Evolutionary conservation across 2,329 filamentous ascomycete genomes (phyloP), one percentile per base, ranked within the genome.

Genomic region (Neonectria coccinea): DNA sequence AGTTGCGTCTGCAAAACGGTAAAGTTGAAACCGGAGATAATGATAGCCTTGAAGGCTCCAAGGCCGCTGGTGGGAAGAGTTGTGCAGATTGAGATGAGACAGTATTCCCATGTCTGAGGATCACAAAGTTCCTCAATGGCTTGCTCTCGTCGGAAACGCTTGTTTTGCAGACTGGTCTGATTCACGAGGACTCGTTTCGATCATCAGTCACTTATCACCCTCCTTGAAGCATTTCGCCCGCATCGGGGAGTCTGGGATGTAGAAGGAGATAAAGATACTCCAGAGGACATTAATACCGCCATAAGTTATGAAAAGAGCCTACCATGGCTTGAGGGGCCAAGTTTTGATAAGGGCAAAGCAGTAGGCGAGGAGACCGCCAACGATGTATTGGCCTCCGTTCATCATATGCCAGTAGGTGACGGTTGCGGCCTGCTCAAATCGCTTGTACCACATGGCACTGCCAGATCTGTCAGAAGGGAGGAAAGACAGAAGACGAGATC

Each of bases 331-430:
- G 62, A 91, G 80, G 0, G 82, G 79, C 7, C 85, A 83, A 6
- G 70, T 78, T 9, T 77, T 79, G 72, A 88, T 86, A 3, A 86
- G 79, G 7, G 82, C 80, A 68, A 84, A 84, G 66, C 88, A 88
- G 75, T 90, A 91, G 0, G 89, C 89, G 1, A 92, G 80, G 0
- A 92, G 83, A 4, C 90, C 90, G 42, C 90, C 90, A 4, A 92
- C 87, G 58, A 92, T 89, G 72, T 92, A 90, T 74, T 92, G 90
- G 1, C 83, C 84, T 7, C 90, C 90, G 73, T 92, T 92, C 89
- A 92, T 92, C 87, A 91, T 91, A 76, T 91, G 89, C 77, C 80
- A 92, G 76, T 87, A 91, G 0, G 88, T 89, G 5, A 91, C 88
- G 5, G 86, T 85, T 2, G 84, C 76, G 0, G 89, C 86, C 73